A percentile compares a stretch with the other conserved stretches of the same genome.
These are phyloP conservation scores for Kockiozyma suomiensis DNA, from an alignment of 805 yeast species.

Conservation along the genomic window DNA sequence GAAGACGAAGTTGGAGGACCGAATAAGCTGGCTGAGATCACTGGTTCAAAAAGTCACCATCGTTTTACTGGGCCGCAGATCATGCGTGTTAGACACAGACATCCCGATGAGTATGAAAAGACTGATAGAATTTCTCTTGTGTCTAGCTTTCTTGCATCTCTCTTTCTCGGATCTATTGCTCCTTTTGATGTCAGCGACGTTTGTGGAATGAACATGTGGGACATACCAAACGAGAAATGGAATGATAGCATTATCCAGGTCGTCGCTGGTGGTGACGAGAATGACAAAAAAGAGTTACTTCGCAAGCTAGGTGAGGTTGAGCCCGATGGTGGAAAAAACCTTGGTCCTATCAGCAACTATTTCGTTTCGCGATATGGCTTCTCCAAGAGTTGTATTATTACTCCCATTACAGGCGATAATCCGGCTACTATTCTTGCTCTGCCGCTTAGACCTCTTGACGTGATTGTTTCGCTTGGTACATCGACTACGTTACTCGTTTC, in stretches of 20 bases:
- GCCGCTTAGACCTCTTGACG: constrained; percentile 75
- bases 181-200: constrained; percentile 82
- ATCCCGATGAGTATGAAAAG: constrained; percentile 54
- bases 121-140: constrained; percentile 72
- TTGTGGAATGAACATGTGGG: constrained; percentile 91
- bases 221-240: constrained; percentile 59
- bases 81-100: constrained; percentile 61
- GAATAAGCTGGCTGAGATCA: constrained; percentile 58
- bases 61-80: constrained; percentile 94
- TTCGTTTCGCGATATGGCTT: constrained; percentile 69
- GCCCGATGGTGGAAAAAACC: constrained; percentile 52
- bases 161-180: constrained; percentile 65
- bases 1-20: constrained; percentile 66
- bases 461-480: constrained; percentile 82
- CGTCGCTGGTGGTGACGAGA: constrained; percentile 42
- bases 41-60: constrained; percentile 88
- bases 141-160: constrained; percentile 73
- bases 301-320: constrained; percentile 36
- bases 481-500: constrained; percentile 86
- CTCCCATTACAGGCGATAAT: constrained; percentile 88
- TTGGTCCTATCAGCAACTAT: constrained; percentile 61
- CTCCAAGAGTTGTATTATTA: constrained; percentile 54
- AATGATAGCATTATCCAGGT: constrained; percentile 57
- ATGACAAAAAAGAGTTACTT: constrained; percentile 45
- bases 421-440: constrained; percentile 83